Evolutionary conservation across 2,329 filamentous ascomycete species (phyloP), one percentile per base, ranked within the genome.

Genomic region (Nothophaeocryptopus gaeumannii): DNA sequence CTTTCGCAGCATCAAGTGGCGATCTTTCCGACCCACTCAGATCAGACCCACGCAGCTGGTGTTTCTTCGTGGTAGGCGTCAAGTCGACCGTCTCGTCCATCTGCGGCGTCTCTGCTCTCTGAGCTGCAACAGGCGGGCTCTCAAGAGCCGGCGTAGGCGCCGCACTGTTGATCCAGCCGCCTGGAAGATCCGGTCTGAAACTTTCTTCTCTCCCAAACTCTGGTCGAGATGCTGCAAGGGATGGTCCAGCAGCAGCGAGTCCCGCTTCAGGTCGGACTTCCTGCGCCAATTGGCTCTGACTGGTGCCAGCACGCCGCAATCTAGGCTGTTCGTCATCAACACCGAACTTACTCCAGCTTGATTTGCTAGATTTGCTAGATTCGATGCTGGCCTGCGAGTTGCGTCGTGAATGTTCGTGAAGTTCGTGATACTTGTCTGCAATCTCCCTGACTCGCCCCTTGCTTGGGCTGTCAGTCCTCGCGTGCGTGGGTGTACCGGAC

Each of bases 171-270:
- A 78, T 72, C 78, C 77, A 80, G 45, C 74, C 74, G 15, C 78
- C 78, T 34, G 78, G 78, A 30, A 80, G 61, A 45, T 75, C 69
- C 11, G 78, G 78, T 46, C 73, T 69, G 57, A 79, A 80, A 33
- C 58, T 54, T 46, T 62, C 53, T 49, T 57, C 52, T 37, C 55
- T 40, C 10, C 46, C 48, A 26, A 56, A 12, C 11, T 48, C 51
- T 8, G 59, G 55, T 38, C 60, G 47, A 5, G 40, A 10, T 34
- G 48, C n/a, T 37, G 40, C 36, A 29, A 20, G 9, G 7, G 38
- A 29, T 26, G 20, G 7, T 33, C 40, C 47, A 11, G 30, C 39
- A 20, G 33, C 39, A 39, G 41, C 39, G 29, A 35, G 44, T 13
- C 47, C 53, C 11, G 37, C 39, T 5, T 34, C 40, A 9, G 38